These are phyloP conservation scores for Tephrocybe sp. DNA, from an alignment of 768 basidiomycete species.

Conservation along the genomic window DNA sequence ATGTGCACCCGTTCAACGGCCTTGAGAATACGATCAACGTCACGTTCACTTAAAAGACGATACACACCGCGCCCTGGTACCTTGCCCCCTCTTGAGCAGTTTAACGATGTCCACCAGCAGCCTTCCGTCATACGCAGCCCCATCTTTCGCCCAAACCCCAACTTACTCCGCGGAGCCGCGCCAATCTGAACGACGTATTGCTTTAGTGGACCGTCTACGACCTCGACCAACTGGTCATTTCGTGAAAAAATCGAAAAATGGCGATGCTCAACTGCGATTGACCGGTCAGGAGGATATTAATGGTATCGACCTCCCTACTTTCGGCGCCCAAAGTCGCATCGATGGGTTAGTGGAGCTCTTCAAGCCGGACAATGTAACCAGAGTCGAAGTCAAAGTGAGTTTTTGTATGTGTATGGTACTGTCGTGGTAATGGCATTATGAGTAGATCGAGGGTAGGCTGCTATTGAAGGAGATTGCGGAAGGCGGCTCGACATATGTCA, in stretches of 20 bases:
- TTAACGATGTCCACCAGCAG: slow-evolving; percentile 51
- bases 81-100: not conserved
- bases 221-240: slow-evolving; percentile 45
- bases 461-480: slow-evolving; percentile 61
- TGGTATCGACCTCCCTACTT: slow-evolving; percentile 47
- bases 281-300: slow-evolving; percentile 48
- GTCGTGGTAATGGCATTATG: not conserved
- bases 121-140: slow-evolving; percentile 46
- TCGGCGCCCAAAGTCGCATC: slow-evolving; percentile 48
- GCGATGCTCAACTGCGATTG: slow-evolving; percentile 49
- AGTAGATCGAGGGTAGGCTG: slow-evolving; percentile 60
- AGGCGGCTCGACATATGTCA: slow-evolving; percentile 54
- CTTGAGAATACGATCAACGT: slow-evolving; percentile 3
- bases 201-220: slow-evolving; percentile 37
- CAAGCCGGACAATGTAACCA: slow-evolving; percentile 53
- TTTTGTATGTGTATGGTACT: not conserved
- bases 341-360: slow-evolving; percentile 54
- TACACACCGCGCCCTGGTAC: not conserved
- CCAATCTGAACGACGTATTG: slow-evolving; percentile 49
- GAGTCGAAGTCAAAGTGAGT: slow-evolving; percentile 63
- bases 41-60: slow-evolving; percentile 1
- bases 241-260: slow-evolving; percentile 57
- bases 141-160: slow-evolving; percentile 35
- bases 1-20: slow-evolving; percentile 9
- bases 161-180: slow-evolving; percentile 56